Base-by-base conservation (phyloP, 345 rosid species). In the Lumnitzera littorea region DNA sequence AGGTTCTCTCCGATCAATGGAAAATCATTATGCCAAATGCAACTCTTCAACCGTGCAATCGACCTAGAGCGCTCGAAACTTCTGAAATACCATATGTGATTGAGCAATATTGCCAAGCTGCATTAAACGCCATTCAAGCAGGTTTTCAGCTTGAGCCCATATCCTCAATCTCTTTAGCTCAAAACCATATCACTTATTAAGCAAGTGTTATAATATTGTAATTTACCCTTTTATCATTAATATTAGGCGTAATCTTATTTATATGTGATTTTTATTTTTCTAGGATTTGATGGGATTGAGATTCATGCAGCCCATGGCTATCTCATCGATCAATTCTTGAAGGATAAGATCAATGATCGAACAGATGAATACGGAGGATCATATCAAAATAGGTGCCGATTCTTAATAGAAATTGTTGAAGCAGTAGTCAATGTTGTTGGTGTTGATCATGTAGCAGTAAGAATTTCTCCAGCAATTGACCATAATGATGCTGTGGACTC, bases 331-430 rank as follows among this genome's bases (percentile, higher is more conserved):
- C 4, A 2, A 27, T 2, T 27, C 16, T 46, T 56, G 2, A 64
- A 64, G 15, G 68, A 64, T 12, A 48, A 15, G 41, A 64, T 56
- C 29, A 64, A 64, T 5, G 3, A 64, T 20, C 60, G 68, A 15
- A 56, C 50, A 0, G 62, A 56, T 17, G 55, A 36, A 50, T 64
- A 48, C 4, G 54, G 48, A 0, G 49, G 61, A 23, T 56, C 62
- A 24, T 3, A 57, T 3, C 62, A 50, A 43, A 65, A 66, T 15
- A 24, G 58, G 15, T 59, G 29, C 31, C 13, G 64, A 43, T 53
- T 66, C 23, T 20, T 59, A 9, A 51, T 66, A 25, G 52, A 52
- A 1, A 58, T 58, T 2, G 15, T 66, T 10, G 14, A 2, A 15
- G 53, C 14, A 2, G 53, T 59, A 17, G 70, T 17, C 4, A 17